Base-by-base conservation (phyloP, 169 alveolate species). In the Theileria orientalis region DNA sequence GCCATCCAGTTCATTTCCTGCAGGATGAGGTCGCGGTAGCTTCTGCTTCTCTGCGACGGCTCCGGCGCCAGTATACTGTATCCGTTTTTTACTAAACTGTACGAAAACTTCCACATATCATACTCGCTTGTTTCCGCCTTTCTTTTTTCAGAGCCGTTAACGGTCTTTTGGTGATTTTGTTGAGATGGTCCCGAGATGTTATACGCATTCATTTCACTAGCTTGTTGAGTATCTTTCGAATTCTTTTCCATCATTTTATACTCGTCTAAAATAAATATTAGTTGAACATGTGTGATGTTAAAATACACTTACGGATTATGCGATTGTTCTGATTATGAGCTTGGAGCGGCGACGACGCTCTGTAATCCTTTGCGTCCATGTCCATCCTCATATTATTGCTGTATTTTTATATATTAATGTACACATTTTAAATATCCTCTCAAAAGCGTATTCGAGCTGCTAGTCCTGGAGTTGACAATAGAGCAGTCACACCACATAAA, bases 1-100 rank as follows among this genome's bases (percentile, higher is more conserved):
- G 89, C 89, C 89, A 82, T 82, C 89, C 89, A 82, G 75, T 82
- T 82, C 89, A 82, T 82, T 33, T 82, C 89, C 82, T 82, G 89
- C 35, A 82, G 69, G 27, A 82, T 82, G 27, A 82, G 82, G 37
- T 74, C 89, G 30, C 85, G 25, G 71, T 72, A 82, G 74, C 89
- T 82, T 40, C 85, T 54, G 49, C 84, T 73, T n/a, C 85, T 30
- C 37, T 72, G 85, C 19, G 77, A 47, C 23, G 89, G 89, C 25
- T 82, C 89, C 2, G 89, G 85, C 3, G 57, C 80, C 80, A 71
- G 35, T 1, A 71, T 71, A 14, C 76, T 71, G 56, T 71, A 33
- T 29, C 80, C 80, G 41, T 60, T 68, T 44, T 68, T 68, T 13
- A 68, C 76, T 35, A 68, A 9, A 7, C 23, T 21, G 76, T 68